phyloP scores from a whole-genome alignment of 169 alveolate species.

The Cryptosporidium felis region DNA sequence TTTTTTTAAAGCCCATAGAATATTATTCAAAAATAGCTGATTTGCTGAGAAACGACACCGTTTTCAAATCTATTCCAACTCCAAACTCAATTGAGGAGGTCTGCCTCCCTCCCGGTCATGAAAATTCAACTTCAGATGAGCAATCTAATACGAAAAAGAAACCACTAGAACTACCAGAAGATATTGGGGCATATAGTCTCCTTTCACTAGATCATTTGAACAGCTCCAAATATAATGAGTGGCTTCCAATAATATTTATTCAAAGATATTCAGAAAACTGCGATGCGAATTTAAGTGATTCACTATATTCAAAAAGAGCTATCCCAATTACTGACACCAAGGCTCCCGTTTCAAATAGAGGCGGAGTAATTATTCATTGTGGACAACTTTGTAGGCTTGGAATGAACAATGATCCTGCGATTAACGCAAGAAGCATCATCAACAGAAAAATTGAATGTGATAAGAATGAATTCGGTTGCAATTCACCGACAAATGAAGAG shows the following conservation, averaged over 20 bases:
- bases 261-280: slow-evolving; percentile 30
- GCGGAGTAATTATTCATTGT: slow-evolving; percentile 50
- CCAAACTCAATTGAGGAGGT: slow-evolving; percentile 63
- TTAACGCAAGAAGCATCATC: slow-evolving; percentile 27
- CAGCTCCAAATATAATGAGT: slow-evolving; percentile 64
- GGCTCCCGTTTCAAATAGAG: background rate
- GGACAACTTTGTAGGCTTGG: slow-evolving; percentile 67
- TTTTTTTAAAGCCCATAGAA: slow-evolving; percentile 18
- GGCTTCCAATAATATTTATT: slow-evolving; percentile 61
- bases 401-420: slow-evolving; percentile 49
- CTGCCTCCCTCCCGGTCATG: slow-evolving; percentile 28
- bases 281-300: background rate
- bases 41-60: slow-evolving; percentile 36
- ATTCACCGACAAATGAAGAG: background rate
- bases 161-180: no score
- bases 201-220: slow-evolving; percentile 9
- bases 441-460: background rate
- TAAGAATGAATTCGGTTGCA: background rate
- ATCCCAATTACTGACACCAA: background rate
- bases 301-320: background rate
- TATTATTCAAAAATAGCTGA: slow-evolving; percentile 36
- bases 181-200: background rate
- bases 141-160: background rate
- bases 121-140: background rate
- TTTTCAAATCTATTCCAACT: slow-evolving; percentile 65